Evolutionary conservation across 371 early-diverging fungal species (phyloP), one percentile per base, ranked within the genome.

Genomic region (Syncephalastrum contaminatum): DNA sequence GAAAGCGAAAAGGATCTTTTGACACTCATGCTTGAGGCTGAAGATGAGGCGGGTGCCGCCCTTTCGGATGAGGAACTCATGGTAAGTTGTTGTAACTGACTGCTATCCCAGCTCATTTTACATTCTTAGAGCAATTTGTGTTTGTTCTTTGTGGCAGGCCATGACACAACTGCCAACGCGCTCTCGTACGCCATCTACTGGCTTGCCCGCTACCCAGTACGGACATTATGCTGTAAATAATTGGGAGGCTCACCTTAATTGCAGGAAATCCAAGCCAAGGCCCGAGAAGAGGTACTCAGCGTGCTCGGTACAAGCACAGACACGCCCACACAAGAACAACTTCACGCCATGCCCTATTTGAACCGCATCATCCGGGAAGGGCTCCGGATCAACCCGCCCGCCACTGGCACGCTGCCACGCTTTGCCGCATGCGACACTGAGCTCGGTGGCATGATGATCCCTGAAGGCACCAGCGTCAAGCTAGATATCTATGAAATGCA

Each of bases 231-330:
- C 36, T 0, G 10, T 30, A 3, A 12, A 12, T 2, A 73, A 18
- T 43, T 6, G 43, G 24, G 18, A 24, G 14, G 22, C 41, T 41
- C 6, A 45, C 21, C 4, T 6, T 30, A 30, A 30, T 10, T 27
- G 6, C 56, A 64, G 51, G 63, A 79, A 8, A 61, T 78, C 43
- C 81, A 85, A 64, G 63, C 72, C 41, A 63, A 64, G 24, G 75
- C 81, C 20, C 66, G 78, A 19, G 54, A 67, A 18, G 82, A 81
- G 47, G 81, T 82, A 0, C 60, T 82, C 48, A 36, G 40, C n/a
- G 66, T 79, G 10, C 43, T 87, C 5, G 84, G 80, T 6, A 30
- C 5, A 0, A 30, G 36, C 36, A 30, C 36, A 30, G 80, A 78
- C 47, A 60, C 44, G 0, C 64, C 67, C 21, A 73, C 80, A 0